Evolutionary conservation across 2,329 filamentous ascomycete species (phyloP).

Genomic region (Stachybotrys chartarum): DNA sequence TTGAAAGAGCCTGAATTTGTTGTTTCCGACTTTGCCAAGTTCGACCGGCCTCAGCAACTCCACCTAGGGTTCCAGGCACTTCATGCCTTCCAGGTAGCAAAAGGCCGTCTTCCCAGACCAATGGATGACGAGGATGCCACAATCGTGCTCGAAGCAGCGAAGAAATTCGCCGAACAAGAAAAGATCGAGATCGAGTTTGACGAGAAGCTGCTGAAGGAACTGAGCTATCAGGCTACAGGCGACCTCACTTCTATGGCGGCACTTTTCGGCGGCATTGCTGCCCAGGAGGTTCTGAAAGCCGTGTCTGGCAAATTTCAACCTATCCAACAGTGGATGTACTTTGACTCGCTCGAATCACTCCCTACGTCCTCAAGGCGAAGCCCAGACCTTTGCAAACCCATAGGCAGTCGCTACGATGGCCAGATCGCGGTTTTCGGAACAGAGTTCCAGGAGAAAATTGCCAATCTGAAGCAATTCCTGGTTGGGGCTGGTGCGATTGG

Average conservation of each 20-base stretch:
- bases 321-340: constrained; percentile 94
- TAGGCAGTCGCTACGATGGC: constrained; percentile 84
- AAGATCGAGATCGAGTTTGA: constrained; percentile 66
- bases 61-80: constrained; percentile 91
- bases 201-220: constrained; percentile 85
- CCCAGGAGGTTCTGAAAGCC: constrained; percentile 92
- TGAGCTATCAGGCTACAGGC: constrained; percentile 89
- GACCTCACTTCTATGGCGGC: constrained; percentile 90
- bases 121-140: constrained; percentile 79
- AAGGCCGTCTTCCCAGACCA: constrained; percentile 71
- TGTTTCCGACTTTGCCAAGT: constrained; percentile 95
- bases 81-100: constrained; percentile 71
- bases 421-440: constrained; percentile 94
- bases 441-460: constrained; percentile 89
- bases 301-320: constrained; percentile 97
- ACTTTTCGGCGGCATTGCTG: constrained; percentile 87
- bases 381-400: constrained; percentile 81
- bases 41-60: constrained; percentile 86
- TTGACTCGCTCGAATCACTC: constrained; percentile 94
- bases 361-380: constrained; percentile 68
- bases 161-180: constrained; percentile 65
- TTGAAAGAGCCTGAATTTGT: constrained; percentile 83
- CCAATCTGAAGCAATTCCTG: constrained; percentile 85
- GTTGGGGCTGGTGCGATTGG: constrained; percentile 96
- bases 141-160: constrained; percentile 68